Evolutionary conservation across 768 basidiomycete genomes (phyloP), one percentile per base, ranked within the genome.

Genomic region (Kwoniella shandongensis): DNA sequence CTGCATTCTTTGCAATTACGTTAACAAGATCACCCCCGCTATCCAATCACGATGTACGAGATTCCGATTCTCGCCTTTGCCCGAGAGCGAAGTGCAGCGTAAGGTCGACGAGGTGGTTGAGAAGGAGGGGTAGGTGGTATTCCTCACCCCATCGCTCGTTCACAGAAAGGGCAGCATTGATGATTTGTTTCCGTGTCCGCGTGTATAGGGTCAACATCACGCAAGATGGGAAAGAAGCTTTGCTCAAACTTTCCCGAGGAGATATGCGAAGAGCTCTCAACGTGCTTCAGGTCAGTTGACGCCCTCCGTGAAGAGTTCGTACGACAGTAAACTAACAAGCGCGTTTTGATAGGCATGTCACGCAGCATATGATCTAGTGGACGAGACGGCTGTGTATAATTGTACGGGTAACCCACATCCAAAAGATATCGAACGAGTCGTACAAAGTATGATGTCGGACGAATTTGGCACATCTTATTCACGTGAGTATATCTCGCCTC

Each of bases 1-100:
- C 78, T 99, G 96, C 79, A 99, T 99, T 70, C 94, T 99, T 57
- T 98, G 96, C 82, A 99, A 99, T 78, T 99, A 99, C 68, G 96
- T 98, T 76, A 98, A 98, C 83, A 98, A 97, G 78, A 98, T 99
- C 70, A 86, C 88, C 1, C 96, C 96, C 2, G 96, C 96, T 30
- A 96, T 99, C 47, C 96, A 99, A 78, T 96, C 91, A 78, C 88
- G 96, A 47, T 98, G 96, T 78, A 99, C 96, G 5, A 83, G 94
- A 40, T 99, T 98, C 79, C 83, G 96, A 44, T 98, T 99, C 79
- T 93, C 90, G 8, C 96, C 96, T 1, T 77, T 98, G 18, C 91
- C 92, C 1, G 85, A 87, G 15, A 64, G 69, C 8, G 89, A 98
- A 75, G 89, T 98, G 1, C 87, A 93, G 79, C 88, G 86, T 76